Base-by-base conservation (phyloP, 164 flowering plant genomes). In the Magnolia officinalis region DNA sequence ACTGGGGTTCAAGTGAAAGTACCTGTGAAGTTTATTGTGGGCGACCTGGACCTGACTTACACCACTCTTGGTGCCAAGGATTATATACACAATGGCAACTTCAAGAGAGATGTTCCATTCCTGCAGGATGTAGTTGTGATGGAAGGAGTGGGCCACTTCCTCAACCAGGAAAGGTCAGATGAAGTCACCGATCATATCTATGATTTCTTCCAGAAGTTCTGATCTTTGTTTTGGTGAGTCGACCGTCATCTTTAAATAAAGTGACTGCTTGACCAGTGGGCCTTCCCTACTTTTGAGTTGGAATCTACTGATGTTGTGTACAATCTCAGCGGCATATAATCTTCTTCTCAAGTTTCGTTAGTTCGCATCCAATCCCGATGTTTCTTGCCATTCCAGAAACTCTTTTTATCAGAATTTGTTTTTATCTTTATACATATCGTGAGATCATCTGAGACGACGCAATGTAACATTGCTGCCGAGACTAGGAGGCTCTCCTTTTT, bases 1-100 rank as follows among this genome's bases (percentile, higher is more conserved):
- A 80, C 83, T 49, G 89, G 87, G 24, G 71, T 83, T 11, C 84
- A 87, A 73, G 75, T 87, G 18, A 78, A 71, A 6, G 89, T 89
- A 24, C 86, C 88, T 4, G 71, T 80, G 2, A 89, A 89, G 80
- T 80, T 82, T 23, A 83, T 89, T 4, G 68, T 81, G 2, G 91
- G 91, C 0, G 79, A 87, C 49, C 80, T 80, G 66, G 89, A 86
- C 63, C 67, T 80, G 2, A 84, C 84, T 2, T 83, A 81, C 61
- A 78, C 76, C 26, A 50, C 72, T 1, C 63, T 52, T 1, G 86
- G 88, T 2, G 75, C 78, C 18, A 79, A 65, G 73, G 85, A 81
- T 2, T 86, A 87, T 18, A 72, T 84, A n/a, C 45, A 79, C 23
- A 81, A 86, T 18, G 76, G 59, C 16, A 70, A 51, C 0, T 85